Base-by-base conservation (phyloP, 192 early-diverging fungal genomes). In the Entomortierella beljakovae region DNA sequence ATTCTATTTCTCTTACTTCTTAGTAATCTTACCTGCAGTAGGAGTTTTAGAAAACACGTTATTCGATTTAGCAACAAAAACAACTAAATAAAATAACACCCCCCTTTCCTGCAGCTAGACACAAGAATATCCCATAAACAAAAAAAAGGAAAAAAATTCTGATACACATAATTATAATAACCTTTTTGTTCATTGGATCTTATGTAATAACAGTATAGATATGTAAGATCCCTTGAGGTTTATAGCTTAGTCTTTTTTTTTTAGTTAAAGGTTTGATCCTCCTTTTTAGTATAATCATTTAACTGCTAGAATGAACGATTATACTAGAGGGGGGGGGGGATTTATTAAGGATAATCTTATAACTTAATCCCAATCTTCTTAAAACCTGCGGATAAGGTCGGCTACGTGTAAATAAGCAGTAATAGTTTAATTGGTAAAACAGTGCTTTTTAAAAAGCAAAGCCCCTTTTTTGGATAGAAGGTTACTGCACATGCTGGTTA, bases 1-100 rank as follows among this genome's bases (percentile, higher is more conserved):
- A 37, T 88, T 88, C 80, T 89, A 90, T 72, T 90, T 90, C 61
- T 84, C 79, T 81, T 89, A 84, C 73, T 90, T 89, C 57, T 81
- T 86, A 67, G 66, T 86, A 64, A 57, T 88, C 61, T 66, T 89
- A 59, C 85, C 86, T 80, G 75, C 74, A 63, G 81, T 87, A 46
- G 71, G 71, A 32, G 80, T 84, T 16, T 67, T 87, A 71, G 85
- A 87, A 81, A 87, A 87, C 66, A 88, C 83, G 46, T 82, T 89
- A 80, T 80, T 87, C 25, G 77, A 80, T 83, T 85, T 86, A 80
- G 63, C 52, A 26, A 53, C 51, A 28, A 53, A 53, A 50, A n/a
- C 6, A 46, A 46, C 43, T 53, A 62, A 62, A 50, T 62, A 6
- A 50, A 34, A 31, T 32, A 50, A 62, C 42, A 62, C 60, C 46